A percentile compares a stretch with the other conserved stretches of the same genome.
These are phyloP conservation scores for Fistulifera solaris DNA, from an alignment of 108 stramenopile species.

Conservation along the genomic window DNA sequence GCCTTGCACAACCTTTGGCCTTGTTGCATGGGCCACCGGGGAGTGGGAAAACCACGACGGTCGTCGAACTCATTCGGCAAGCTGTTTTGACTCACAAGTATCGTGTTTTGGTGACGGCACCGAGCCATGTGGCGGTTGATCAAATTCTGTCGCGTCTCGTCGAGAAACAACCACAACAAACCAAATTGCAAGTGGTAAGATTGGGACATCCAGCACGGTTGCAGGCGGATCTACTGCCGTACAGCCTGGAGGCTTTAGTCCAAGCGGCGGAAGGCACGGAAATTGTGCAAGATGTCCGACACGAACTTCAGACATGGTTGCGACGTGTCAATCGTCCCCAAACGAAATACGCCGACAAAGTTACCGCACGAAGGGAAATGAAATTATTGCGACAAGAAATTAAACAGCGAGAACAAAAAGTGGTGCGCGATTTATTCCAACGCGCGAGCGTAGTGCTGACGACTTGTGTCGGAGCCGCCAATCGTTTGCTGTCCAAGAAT, in stretches of 20 bases:
- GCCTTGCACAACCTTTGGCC: conserved; percentile 46
- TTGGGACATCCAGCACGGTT: conserved; percentile 95
- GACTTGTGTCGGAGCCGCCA: conserved; percentile 84
- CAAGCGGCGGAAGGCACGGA: conserved; percentile 88
- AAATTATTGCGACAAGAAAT: conserved; percentile 80
- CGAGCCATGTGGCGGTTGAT: conserved; percentile 99
- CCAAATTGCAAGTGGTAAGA: conserved; percentile 67
- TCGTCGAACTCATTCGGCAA: conserved; percentile 85
- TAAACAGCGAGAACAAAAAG: conserved; percentile 77
- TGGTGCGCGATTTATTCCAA: conserved; percentile 69
- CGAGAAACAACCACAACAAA: conserved; percentile 15
- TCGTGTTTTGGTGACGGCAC: conserved; percentile 91
- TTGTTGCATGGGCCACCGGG: conserved; percentile 87
- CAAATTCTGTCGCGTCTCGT: conserved; percentile 89
- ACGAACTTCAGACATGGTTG: conserved; percentile 67
- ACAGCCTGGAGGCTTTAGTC: conserved; percentile 90
- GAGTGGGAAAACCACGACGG: conserved; percentile 70
- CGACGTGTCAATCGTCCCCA: conserved; percentile 36
- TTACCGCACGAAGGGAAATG: conserved; percentile 59
- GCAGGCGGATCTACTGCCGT: conserved; percentile 56
- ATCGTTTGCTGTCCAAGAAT: conserved; percentile 29
- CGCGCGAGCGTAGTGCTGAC: conserved; percentile 78
- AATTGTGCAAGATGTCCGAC: conserved; percentile 85
- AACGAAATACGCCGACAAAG: conserved; percentile 35
- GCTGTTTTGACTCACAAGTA: conserved; percentile 52